Evolutionary conservation across 805 yeast genomes (phyloP).

Genomic region (Blastobotrys parvus): DNA sequence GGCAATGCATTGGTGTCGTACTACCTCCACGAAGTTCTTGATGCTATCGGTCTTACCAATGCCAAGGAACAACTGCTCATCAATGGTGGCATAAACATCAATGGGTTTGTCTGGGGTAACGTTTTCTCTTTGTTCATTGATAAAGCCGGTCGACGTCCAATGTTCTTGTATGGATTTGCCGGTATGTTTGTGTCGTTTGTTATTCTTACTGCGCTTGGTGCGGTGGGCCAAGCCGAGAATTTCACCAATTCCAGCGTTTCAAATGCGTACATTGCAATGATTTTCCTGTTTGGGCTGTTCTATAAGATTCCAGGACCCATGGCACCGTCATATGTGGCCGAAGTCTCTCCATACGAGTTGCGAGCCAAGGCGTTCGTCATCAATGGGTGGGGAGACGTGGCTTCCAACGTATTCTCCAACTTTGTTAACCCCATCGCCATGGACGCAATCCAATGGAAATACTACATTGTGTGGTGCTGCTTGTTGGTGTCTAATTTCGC

Average conservation of each 20-base stretch:
- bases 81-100: conserved; percentile 8
- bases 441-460: conserved; percentile 36
- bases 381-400: conserved; percentile 16
- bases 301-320: conserved; percentile 18
- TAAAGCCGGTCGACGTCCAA: conserved; percentile 52
- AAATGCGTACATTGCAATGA: conserved; percentile 43
- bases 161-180: conserved; percentile 39
- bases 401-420: conserved; percentile 25
- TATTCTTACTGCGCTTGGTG: conserved; percentile 38
- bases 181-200: conserved; percentile 30
- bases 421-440: conserved; percentile 33
- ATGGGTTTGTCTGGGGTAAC: conserved; percentile 1
- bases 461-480: conserved; percentile 31
- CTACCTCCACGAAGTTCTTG: conserved; percentile 43
- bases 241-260: conserved; percentile 35
- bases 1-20: conserved; percentile 23
- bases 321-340: conserved; percentile 16
- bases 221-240: conserved; percentile 10
- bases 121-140: conserved; percentile 4
- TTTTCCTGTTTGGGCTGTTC: conserved; percentile 36
- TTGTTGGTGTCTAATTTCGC: conserved; percentile 24
- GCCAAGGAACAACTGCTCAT: conserved; percentile 8
- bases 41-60: conserved; percentile 43
- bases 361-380: conserved; percentile 37
- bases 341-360: conserved; percentile 22